Evolutionary conservation across 1,284 basidiomycete genomes (phyloP).

Genomic region (Cutaneotrichosporon curvatum): DNA sequence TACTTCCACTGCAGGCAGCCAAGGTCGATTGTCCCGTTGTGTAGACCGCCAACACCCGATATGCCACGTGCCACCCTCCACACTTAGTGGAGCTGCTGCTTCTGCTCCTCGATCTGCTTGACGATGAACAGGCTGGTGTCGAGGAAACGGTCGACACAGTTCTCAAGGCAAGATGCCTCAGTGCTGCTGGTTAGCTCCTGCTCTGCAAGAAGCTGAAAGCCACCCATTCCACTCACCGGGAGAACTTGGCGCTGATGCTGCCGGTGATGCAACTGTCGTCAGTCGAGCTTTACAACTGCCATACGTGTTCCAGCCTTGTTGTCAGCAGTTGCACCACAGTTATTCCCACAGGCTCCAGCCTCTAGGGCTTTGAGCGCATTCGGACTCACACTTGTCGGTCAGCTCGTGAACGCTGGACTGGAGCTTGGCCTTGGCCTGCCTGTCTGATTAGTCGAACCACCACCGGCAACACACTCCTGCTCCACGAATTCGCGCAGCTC

Average conservation of each 20-base stretch:
- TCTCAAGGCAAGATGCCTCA: constrained; percentile 77
- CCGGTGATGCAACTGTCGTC: constrained; percentile 70
- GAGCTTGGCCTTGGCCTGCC: constrained; percentile 71
- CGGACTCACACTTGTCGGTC: constrained; percentile 39
- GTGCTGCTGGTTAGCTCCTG: constrained; percentile 29
- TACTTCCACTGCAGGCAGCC: too few relatives aligned
- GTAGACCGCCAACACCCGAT: too few relatives aligned
- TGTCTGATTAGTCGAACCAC: constrained; percentile 13
- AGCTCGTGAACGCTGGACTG: constrained; percentile 54
- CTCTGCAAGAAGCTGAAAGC: not conserved
- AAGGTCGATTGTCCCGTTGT: too few relatives aligned
- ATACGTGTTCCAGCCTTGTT: constrained; percentile 73
- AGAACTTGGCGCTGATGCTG: constrained; percentile 75
- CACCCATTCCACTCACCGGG: constrained; percentile 53
- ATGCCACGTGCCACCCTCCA: too few relatives aligned
- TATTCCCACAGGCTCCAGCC: too few relatives aligned
- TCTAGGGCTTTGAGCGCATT: not conserved
- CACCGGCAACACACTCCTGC: constrained; percentile 51
- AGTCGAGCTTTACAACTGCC: constrained; percentile 17
- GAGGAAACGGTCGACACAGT: constrained; percentile 90
- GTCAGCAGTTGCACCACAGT: too few relatives aligned
- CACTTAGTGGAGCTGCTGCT: constrained; percentile 26
- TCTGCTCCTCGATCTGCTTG: constrained; percentile 61
- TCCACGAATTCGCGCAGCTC: constrained; percentile 80
- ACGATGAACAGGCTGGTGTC: constrained; percentile 86